Percentiles rank a stretch among this genome's conserved stretches.
Evolutionary conservation across 164 flowering plant species (phyloP).

Genomic region (Magnolia sinica): DNA sequence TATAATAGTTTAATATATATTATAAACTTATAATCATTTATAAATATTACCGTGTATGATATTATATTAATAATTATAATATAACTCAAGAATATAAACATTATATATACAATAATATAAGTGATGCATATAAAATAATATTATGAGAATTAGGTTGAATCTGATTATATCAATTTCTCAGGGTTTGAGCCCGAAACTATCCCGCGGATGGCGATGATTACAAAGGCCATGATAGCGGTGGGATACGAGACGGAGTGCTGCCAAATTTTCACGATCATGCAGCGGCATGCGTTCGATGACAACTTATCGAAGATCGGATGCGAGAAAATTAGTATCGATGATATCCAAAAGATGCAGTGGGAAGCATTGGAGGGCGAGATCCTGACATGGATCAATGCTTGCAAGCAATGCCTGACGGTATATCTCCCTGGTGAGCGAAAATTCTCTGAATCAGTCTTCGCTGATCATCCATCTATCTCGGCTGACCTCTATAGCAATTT

Average conservation of each 20-base stretch:
- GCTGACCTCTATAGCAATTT: conserved; percentile 33
- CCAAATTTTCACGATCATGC: conserved; percentile 34
- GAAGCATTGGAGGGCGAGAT: conserved; percentile 62
- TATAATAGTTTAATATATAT: too few species aligned
- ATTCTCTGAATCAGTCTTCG: conserved; percentile 45
- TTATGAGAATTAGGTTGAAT: too few species aligned
- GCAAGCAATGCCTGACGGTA: conserved; percentile 33
- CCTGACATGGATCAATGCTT: conserved; percentile 52
- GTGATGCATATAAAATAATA: too few species aligned
- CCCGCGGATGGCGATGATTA: conserved; percentile 34
- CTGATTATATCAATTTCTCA: background rate
- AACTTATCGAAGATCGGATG: conserved; percentile 41
- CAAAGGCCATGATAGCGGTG: conserved; percentile 46
- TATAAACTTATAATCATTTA: too few species aligned
- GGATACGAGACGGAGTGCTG: conserved; percentile 70
- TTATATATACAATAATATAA: too few species aligned
- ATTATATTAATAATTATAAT: too few species aligned
- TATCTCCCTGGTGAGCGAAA: conserved; percentile 49
- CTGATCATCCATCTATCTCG: conserved; percentile 23
- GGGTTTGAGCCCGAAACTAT: conserved; percentile 38
- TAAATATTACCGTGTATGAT: too few species aligned
- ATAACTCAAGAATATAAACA: too few species aligned
- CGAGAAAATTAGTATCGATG: conserved; percentile 58
- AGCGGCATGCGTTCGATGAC: conserved; percentile 40
- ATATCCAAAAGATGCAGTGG: conserved; percentile 73